These are phyloP conservation scores for Aureobasidium uvarum DNA, from an alignment of 2,329 filamentous ascomycete species.

Conservation along the genomic window DNA sequence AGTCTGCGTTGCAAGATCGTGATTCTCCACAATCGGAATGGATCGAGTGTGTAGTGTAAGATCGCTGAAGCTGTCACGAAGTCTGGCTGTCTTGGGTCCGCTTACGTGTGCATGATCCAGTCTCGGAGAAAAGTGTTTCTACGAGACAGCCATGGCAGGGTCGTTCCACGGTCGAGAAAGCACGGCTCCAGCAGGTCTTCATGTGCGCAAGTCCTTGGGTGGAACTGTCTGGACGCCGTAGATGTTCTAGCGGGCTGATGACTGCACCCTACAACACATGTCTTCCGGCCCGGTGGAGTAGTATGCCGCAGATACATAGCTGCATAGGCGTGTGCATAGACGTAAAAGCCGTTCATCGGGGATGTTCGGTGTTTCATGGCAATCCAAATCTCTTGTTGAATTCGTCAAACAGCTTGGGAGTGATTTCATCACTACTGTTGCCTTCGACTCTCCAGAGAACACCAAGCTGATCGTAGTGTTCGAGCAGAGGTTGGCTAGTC, in stretches of 20 bases:
- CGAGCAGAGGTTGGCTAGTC: conserved; percentile 77
- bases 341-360: not conserved
- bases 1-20: not conserved
- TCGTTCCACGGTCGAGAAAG: not conserved
- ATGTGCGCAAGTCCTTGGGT: not conserved
- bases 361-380: not conserved
- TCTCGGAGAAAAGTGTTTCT: not conserved
- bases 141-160: not conserved
- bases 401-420: conserved; percentile 79
- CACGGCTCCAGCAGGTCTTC: not conserved
- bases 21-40: not conserved
- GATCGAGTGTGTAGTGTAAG: not conserved
- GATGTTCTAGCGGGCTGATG: not conserved
- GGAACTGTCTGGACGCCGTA: not conserved
- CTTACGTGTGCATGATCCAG: not conserved
- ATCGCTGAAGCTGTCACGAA: not conserved
- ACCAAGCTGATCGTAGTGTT: conserved; percentile 82
- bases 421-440: conserved; percentile 91
- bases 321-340: not conserved
- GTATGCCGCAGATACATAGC: not conserved
- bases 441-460: conserved; percentile 85
- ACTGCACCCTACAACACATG: not conserved
- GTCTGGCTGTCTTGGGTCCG: not conserved
- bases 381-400: conserved; percentile 70
- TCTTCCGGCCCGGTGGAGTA: not conserved